A percentile compares a stretch with the other conserved stretches of the same genome.
phyloP scores from a whole-genome alignment of 768 basidiomycete genomes.

The Harrya chromipes region DNA sequence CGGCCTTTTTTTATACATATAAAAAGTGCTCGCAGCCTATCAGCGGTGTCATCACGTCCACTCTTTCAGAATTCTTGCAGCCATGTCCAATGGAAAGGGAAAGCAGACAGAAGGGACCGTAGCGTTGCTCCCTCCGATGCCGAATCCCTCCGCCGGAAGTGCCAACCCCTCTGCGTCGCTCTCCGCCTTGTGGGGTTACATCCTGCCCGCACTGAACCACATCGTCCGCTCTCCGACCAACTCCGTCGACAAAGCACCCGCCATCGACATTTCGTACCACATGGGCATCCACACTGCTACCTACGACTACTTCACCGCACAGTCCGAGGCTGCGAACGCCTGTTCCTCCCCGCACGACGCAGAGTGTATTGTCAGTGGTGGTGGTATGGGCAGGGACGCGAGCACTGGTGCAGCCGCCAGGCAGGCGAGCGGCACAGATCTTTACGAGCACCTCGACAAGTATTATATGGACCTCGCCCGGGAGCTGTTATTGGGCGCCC shows the following conservation, averaged over 20 bases:
- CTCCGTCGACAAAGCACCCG: conserved; percentile 56
- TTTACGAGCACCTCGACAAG: conserved; percentile 71
- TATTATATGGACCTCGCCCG: conserved; percentile 62
- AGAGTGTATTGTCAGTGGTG: background rate
- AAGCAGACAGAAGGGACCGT: conserved; percentile 21
- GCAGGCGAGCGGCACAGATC: conserved; percentile 55
- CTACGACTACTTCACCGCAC: conserved; percentile 75
- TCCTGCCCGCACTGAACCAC: conserved; percentile 72
- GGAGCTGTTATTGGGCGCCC: conserved; percentile 60
- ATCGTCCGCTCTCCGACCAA: conserved; percentile 70
- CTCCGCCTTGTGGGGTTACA: conserved; percentile 69
- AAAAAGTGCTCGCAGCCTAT: background rate
- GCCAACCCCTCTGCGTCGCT: conserved; percentile 74
- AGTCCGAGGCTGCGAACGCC: conserved; percentile 45
- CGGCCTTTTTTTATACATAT: background rate
- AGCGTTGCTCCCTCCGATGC: conserved; percentile 36
- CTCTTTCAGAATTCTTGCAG: background rate
- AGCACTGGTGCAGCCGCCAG: conserved; percentile 1
- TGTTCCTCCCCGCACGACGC: conserved; percentile 9
- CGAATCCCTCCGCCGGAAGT: conserved; percentile 58
- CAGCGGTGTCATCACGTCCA: background rate
- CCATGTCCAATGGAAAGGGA: conserved; percentile 33
- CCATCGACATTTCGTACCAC: conserved; percentile 69
- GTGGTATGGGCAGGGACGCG: conserved; percentile 27
- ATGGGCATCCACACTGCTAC: conserved; percentile 79